A percentile compares a stretch with the other conserved stretches of the same genome.
These are phyloP conservation scores for Nakazawaea anatomiae DNA, from an alignment of 805 yeast species.

Conservation along the genomic window DNA sequence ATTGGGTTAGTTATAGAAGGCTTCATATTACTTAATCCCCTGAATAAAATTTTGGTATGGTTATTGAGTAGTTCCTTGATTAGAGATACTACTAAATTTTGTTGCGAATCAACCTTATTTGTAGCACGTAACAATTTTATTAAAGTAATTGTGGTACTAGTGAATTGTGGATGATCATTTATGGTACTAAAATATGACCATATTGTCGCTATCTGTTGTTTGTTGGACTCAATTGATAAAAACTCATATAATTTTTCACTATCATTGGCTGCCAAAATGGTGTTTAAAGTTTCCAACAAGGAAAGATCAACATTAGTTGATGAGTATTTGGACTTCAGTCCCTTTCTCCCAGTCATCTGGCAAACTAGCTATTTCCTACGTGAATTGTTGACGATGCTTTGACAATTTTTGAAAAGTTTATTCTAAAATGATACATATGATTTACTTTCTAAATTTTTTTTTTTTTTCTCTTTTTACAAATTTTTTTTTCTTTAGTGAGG, in stretches of 20 bases:
- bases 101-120: constrained; percentile 12
- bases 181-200: constrained; percentile 39
- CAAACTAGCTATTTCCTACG: background rate
- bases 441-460: too few species aligned
- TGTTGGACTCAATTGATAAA: constrained; percentile 23
- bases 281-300: background rate
- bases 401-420: too few species aligned
- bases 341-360: background rate
- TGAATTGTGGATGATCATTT: constrained; percentile 48
- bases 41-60: constrained; percentile 58
- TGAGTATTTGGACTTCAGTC: background rate
- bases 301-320: constrained; percentile 3
- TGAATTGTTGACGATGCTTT: background rate
- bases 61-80: constrained; percentile 43
- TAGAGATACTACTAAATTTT: constrained; percentile 29
- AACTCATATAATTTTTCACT: constrained; percentile 19
- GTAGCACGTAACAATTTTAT: constrained; percentile 22
- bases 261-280: background rate
- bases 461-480: background rate
- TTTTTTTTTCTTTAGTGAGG: background rate
- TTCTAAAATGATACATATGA: too few species aligned
- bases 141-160: constrained; percentile 36
- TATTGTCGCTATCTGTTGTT: constrained; percentile 27
- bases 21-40: constrained; percentile 55
- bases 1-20: constrained; percentile 57